A percentile compares a stretch with the other conserved stretches of the same genome.
Evolutionary conservation across 768 basidiomycete species (phyloP).

Genomic region (Cantharellus anzutake): DNA sequence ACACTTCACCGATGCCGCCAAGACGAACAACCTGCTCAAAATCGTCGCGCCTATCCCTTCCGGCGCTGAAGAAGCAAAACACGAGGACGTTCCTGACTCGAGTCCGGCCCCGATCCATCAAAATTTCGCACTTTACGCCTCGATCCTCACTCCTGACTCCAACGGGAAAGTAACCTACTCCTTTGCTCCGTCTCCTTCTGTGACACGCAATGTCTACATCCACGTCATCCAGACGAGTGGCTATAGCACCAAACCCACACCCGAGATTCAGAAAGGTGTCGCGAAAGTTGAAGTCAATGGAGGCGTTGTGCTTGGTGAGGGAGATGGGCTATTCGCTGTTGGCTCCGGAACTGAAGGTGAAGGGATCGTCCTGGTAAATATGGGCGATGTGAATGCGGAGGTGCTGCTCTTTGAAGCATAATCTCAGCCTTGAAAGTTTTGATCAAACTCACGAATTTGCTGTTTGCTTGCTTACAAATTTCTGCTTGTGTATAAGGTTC

Average conservation of each 20-base stretch:
- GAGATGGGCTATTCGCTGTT: slow-evolving; percentile 6
- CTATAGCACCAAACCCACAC: slow-evolving; percentile 38
- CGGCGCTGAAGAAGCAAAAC: slow-evolving; percentile 9
- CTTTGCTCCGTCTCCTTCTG: slow-evolving; percentile 17
- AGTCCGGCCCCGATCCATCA: slow-evolving; percentile 25
- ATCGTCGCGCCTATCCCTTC: slow-evolving; percentile 58
- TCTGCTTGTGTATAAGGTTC: no score
- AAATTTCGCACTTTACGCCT: slow-evolving; percentile 50
- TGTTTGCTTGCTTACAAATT: no score
- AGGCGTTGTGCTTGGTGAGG: slow-evolving; percentile 8
- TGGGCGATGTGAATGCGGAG: slow-evolving; percentile 4
- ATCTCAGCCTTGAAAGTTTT: not conserved
- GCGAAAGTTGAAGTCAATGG: slow-evolving; percentile 3
- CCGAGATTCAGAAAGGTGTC: slow-evolving; percentile 19
- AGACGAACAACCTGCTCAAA: slow-evolving; percentile 47
- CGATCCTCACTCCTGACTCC: slow-evolving; percentile 37
- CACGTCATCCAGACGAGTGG: slow-evolving; percentile 78
- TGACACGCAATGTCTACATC: slow-evolving; percentile 47
- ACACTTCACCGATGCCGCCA: slow-evolving; percentile 67
- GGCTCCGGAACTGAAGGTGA: slow-evolving; percentile 1
- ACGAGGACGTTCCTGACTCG: not conserved
- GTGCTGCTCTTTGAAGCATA: slow-evolving; percentile 6
- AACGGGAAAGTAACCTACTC: slow-evolving; percentile 29
- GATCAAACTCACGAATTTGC: not conserved
- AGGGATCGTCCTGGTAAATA: slow-evolving; percentile 7